A percentile compares a stretch with the other conserved stretches of the same genome.
Conservation (phyloP, 1,284 basidiomycete genomes). For the Boletellus dicymbophilus region DNA sequence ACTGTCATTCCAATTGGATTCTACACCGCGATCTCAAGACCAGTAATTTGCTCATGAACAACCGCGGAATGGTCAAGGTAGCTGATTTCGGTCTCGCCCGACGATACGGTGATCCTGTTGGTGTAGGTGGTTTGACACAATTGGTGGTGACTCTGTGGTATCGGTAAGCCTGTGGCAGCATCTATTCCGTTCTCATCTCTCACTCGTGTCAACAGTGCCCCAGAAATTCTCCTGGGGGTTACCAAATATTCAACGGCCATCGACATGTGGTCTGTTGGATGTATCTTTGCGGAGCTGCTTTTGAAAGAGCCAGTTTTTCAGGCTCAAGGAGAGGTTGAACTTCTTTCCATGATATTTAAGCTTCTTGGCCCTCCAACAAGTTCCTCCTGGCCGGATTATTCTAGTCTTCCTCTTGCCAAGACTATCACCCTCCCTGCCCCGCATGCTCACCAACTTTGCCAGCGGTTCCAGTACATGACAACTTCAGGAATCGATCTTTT, state of each 20-base stretch:
- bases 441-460: slow-evolving; percentile 70
- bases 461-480: slow-evolving; percentile 82
- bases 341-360: slow-evolving; percentile 91
- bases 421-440: slow-evolving; percentile 78
- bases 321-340: slow-evolving; percentile 94
- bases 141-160: slow-evolving; percentile 99
- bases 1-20: slow-evolving; percentile 97
- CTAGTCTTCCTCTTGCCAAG: slow-evolving; percentile 76
- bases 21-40: slow-evolving; percentile 98
- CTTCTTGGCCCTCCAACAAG: slow-evolving; percentile 89
- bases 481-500: slow-evolving; percentile 87
- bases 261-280: slow-evolving; percentile 99
- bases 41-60: slow-evolving; percentile 98
- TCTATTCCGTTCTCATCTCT: slow-evolving; percentile 1
- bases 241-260: slow-evolving; percentile 94
- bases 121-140: slow-evolving; percentile 93
- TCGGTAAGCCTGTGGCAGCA: slow-evolving; percentile 52
- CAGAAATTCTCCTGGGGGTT: slow-evolving; percentile 93
- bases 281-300: slow-evolving; percentile 97
- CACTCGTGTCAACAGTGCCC: slow-evolving; percentile 61
- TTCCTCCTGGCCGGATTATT: slow-evolving; percentile 86
- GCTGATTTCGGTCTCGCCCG: slow-evolving; percentile 98
- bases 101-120: slow-evolving; percentile 93
- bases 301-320: slow-evolving; percentile 94
- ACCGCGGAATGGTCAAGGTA: slow-evolving; percentile 97